Base-by-base conservation (phyloP, 2,329 filamentous ascomycete genomes). In the Hymenoscyphus fraxineus region DNA sequence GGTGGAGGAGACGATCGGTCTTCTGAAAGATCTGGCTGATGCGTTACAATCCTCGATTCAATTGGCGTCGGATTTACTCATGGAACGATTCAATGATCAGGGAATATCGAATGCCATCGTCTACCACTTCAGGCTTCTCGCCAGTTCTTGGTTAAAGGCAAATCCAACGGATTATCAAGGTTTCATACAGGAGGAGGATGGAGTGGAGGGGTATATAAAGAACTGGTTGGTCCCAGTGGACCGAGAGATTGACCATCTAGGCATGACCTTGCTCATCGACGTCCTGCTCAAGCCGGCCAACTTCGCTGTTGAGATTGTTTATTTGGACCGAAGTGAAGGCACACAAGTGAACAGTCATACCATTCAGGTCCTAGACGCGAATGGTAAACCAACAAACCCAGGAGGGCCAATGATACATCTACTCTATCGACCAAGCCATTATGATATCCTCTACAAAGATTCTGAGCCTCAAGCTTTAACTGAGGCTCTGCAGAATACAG, bases 241-340 rank as follows among this genome's bases (percentile, higher is more conserved):
- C 70, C 86, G 88, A 60, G 94, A 98, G 78, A 96, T 98, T 67
- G 95, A 99, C 71, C 88, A 97, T 72, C 80, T 97, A n/a, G 91
- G 92, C 55, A 83, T 98, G 67, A 86, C 86, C 65, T 86, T 92
- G 2, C 81, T 98, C 59, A 85, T 89, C 67, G 88, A 94, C 68
- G 85, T 92, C 32, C 82, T 98, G 3, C 85, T 98, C 67, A 89
- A 91, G 73, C 91, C 90, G 7, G 88, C 88, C 59, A 87, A 88
- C 16, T 86, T 97, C 68, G 87, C 88, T 4, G 85, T 98, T 22
- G 92, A 97, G 74, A 91, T 98, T 67, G 87, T 92, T 62, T 97
- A 98, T 75, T 85, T 99, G 9, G 95, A 98, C 75, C 87, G 92
- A 71, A 97, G 91, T 72, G 82, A 87, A 57, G 93, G 93, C 19